Evolutionary conservation across 2,329 filamentous ascomycete species (phyloP).

Genomic region (Clarireedia hainanense): DNA sequence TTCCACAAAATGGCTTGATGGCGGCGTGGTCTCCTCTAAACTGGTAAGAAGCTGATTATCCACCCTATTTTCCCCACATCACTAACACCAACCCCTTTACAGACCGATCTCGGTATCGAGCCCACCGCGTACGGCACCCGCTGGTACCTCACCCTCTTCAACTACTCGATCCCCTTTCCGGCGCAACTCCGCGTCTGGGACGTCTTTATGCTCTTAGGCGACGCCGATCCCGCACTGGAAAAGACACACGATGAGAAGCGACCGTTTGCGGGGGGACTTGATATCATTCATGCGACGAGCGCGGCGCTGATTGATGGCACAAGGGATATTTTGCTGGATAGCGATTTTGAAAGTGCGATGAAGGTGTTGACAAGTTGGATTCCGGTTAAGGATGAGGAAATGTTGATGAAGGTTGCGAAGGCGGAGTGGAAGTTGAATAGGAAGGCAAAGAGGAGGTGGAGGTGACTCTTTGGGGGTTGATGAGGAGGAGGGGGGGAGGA

Average conservation of each 20-base stretch:
- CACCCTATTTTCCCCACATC: background rate
- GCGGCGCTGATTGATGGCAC: slow-evolving; percentile 88
- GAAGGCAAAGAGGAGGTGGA: slow-evolving; percentile 31
- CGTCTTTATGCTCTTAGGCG: slow-evolving; percentile 90
- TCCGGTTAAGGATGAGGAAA: slow-evolving; percentile 85
- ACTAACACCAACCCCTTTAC: slow-evolving; percentile 12
- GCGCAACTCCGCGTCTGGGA: slow-evolving; percentile 97
- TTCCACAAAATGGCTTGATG: slow-evolving; percentile 71
- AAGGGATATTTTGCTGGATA: slow-evolving; percentile 78
- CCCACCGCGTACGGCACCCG: slow-evolving; percentile 90
- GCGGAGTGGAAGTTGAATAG: slow-evolving; percentile 72
- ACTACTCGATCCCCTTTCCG: slow-evolving; percentile 88
- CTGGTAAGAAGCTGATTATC: slow-evolving; percentile 55
- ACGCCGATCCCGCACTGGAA: slow-evolving; percentile 42
- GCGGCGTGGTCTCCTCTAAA: slow-evolving; percentile 70
- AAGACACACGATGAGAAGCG: slow-evolving; percentile 24
- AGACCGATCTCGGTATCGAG: slow-evolving; percentile 72
- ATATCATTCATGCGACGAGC: slow-evolving; percentile 82
- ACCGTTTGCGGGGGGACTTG: slow-evolving; percentile 58
- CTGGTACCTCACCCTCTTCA: slow-evolving; percentile 97
- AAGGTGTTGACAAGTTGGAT: slow-evolving; percentile 92
- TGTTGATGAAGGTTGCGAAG: slow-evolving; percentile 83
- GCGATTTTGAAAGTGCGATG: slow-evolving; percentile 97
- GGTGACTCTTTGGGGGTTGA: no score
- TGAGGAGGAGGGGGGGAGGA: no score